Percentiles rank a stretch among this genome's conserved stretches.
phyloP scores from a whole-genome alignment of 1,139 yeast genomes.

The Kazachstania sp. region DNA sequence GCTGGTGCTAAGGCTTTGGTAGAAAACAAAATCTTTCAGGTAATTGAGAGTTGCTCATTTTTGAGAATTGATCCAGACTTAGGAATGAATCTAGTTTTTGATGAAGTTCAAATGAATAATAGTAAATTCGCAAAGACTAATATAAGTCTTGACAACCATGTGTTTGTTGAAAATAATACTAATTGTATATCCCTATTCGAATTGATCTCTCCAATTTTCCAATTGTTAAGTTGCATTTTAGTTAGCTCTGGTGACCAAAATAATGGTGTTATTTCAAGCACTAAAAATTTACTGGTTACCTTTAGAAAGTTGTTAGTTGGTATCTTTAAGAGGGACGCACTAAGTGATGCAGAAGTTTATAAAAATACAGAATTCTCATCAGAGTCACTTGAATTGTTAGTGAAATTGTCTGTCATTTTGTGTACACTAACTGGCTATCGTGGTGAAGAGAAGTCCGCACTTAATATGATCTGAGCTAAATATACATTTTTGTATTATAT shows the following conservation, averaged over 20 bases:
- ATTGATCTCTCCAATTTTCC: constrained; percentile 69
- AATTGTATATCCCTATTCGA: constrained; percentile 51
- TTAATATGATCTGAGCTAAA: not conserved
- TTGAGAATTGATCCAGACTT: constrained; percentile 70
- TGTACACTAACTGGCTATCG: constrained; percentile 44
- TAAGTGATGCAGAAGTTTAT: constrained; percentile 24
- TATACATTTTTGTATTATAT: too few relatives aligned
- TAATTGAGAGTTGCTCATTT: constrained; percentile 50
- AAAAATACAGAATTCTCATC: constrained; percentile 19
- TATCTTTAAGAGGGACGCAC: constrained; percentile 59
- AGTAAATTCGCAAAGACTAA: constrained; percentile 35
- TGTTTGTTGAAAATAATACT: constrained; percentile 31
- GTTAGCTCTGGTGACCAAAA: constrained; percentile 77
- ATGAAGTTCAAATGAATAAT: constrained; percentile 29
- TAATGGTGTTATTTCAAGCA: constrained; percentile 50
- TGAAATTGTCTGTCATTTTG: constrained; percentile 47
- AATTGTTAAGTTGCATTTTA: constrained; percentile 56
- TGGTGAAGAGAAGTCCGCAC: constrained; percentile 16
- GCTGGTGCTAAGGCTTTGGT: constrained; percentile 68
- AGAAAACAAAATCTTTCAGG: constrained; percentile 63
- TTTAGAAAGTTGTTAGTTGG: constrained; percentile 55
- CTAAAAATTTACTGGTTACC: constrained; percentile 43
- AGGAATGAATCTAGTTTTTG: constrained; percentile 46
- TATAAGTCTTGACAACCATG: constrained; percentile 46
- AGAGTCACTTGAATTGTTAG: constrained; percentile 42